Conservation (phyloP, 2,329 filamentous ascomycete genomes). For the Cryphonectria japonica region DNA sequence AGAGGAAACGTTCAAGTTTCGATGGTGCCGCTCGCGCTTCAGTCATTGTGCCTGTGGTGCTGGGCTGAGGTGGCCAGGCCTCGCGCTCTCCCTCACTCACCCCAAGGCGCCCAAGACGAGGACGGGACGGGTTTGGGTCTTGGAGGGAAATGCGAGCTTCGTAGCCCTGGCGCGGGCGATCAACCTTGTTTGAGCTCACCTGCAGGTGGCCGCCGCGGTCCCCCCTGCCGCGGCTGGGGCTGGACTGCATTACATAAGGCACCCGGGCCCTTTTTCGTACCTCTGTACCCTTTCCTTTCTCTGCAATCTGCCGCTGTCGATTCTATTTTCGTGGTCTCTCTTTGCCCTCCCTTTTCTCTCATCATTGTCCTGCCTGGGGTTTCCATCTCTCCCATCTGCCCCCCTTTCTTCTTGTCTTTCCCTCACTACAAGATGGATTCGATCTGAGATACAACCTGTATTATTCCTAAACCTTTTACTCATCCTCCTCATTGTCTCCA, state of each 20-base stretch:
- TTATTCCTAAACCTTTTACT: no score
- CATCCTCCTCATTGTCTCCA: not conserved
- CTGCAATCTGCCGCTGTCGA: not conserved
- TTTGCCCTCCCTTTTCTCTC: not conserved
- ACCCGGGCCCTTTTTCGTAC: slow-evolving; percentile 7
- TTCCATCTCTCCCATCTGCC: not conserved
- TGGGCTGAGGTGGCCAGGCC: slow-evolving; percentile 17
- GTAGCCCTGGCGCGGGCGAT: slow-evolving; percentile 6
- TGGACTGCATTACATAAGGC: slow-evolving; percentile 17
- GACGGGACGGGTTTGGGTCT: slow-evolving; percentile 13
- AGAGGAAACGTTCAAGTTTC: slow-evolving; percentile 26
- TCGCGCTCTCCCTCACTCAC: slow-evolving; percentile 11
- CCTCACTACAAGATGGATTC: not conserved
- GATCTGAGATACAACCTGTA: no score
- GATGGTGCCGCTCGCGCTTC: slow-evolving; percentile 19
- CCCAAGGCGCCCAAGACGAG: not conserved
- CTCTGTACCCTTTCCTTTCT: not conserved
- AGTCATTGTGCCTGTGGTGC: slow-evolving; percentile 27
- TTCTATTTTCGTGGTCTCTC: not conserved
- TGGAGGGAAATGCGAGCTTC: slow-evolving; percentile 7
- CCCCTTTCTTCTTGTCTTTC: not conserved
- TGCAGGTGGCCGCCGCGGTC: slow-evolving; percentile 6
- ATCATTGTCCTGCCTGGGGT: not conserved
- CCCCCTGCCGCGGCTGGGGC: slow-evolving; percentile 18
- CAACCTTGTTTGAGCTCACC: slow-evolving; percentile 14